Base-by-base conservation (phyloP, 2,329 filamentous ascomycete genomes). In the Calcarisporium arbuscula region DNA sequence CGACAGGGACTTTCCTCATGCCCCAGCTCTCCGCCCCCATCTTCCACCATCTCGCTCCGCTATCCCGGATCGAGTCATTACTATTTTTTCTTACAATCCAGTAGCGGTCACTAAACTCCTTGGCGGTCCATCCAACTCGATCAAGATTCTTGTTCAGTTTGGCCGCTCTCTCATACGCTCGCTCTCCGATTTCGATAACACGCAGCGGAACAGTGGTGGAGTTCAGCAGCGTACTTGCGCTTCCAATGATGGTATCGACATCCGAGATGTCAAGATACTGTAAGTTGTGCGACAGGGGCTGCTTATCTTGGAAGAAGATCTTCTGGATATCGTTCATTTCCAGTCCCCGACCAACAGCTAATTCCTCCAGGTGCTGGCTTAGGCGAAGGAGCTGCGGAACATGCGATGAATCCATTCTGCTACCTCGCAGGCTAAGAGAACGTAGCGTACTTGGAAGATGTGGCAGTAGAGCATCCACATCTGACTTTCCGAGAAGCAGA, bases 1-100 rank as follows among this genome's bases (percentile, higher is more conserved):
- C 87, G 46, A 96, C 82, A n/a, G 90, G 94, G 27, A 96, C 73
- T 64, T 96, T 92, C 43, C 83, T 73, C 78, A 88, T 88, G 23
- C 85, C 85, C 85, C 85, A 90, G 63, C 79, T 85, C 48, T 77
- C 75, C 31, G 85, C 85, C 20, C 85, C 85, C 81, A 87, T 83
- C 66, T 92, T 92, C 85, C 85, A 92, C 49, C 65, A 62, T 46
- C 80, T 72, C 52, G 82, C 77, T 36, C 63, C 55, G 35, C 58
- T 54, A 42, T 65, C 62, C 30, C 50, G 45, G 28, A 48, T 53
- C 22, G 49, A 45, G 32, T 49, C 57, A 22, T 61, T 51, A 10
- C 52, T 49, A 38, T 67, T 60, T 44, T 65, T 47, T 43, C 80
- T 63, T 58, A 88, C 82, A 57, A 89, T 54, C 82, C 82, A 73